These are phyloP conservation scores for Conidiobolus coronatus DNA, from an alignment of 371 early-diverging fungal genomes.

Conservation along the genomic window DNA sequence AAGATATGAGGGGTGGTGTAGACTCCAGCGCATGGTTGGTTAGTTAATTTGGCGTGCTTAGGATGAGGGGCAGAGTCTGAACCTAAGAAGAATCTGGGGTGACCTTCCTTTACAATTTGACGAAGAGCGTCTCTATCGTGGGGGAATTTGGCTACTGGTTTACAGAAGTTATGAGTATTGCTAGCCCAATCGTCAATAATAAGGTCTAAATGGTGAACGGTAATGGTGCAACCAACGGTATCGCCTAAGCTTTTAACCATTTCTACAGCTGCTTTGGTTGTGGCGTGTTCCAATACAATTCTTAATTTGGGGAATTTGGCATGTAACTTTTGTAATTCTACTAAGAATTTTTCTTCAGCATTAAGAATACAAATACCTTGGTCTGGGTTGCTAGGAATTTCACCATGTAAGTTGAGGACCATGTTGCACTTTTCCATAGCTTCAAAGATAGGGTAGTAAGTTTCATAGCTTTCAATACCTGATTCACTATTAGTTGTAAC, in stretches of 20 bases:
- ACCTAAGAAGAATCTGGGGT: constrained; percentile 90
- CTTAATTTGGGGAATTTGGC: constrained; percentile 71
- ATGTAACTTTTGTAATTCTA: constrained; percentile 62
- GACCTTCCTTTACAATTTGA: constrained; percentile 58
- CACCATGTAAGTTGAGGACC: constrained; percentile 91
- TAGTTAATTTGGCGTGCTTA: constrained; percentile 48
- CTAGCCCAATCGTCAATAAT: constrained; percentile 95
- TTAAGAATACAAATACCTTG: constrained; percentile 84
- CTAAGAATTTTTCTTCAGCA: constrained; percentile 83
- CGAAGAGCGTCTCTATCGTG: constrained; percentile 77
- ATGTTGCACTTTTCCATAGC: constrained; percentile 87
- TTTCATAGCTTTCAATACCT: constrained; percentile 74
- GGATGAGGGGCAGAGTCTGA: constrained; percentile 95
- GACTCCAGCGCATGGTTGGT: constrained; percentile 57
- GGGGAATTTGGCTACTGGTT: constrained; percentile 93
- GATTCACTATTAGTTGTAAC: constrained; percentile 93
- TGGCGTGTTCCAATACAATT: constrained; percentile 93
- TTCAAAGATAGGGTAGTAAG: constrained; percentile 76
- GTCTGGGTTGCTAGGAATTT: constrained; percentile 65
- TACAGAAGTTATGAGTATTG: constrained; percentile 87
- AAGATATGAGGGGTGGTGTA: constrained; percentile 69
- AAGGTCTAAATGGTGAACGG: constrained; percentile 79
- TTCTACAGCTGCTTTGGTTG: constrained; percentile 80
- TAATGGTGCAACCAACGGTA: constrained; percentile 85
- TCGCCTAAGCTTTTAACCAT: constrained; percentile 70